A percentile compares a stretch with the other conserved stretches of the same genome.
Evolutionary conservation across 2,329 filamentous ascomycete genomes (phyloP).

Genomic region (Scortechinia acanthostroma): DNA sequence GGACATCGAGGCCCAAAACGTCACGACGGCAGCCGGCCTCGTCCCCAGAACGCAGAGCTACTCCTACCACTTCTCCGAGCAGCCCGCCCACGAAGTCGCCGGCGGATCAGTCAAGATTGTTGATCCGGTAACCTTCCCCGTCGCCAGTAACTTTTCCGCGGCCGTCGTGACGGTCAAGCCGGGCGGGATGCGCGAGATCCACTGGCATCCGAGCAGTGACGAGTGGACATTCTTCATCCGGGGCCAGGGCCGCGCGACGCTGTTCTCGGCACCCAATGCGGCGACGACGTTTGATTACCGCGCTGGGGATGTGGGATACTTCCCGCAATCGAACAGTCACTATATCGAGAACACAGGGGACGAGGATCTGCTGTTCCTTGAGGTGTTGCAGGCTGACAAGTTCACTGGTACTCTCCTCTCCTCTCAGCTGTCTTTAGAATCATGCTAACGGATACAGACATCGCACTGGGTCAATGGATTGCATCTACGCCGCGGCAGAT

Average conservation of each 20-base stretch:
- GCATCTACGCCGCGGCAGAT: not conserved
- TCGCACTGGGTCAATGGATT: not conserved
- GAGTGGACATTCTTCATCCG: conserved; percentile 55
- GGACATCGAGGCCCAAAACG: conserved; percentile 34
- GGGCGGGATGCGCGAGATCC: conserved; percentile 57
- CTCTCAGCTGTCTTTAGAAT: not conserved
- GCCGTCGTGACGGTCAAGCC: conserved; percentile 50
- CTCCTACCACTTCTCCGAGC: conserved; percentile 42
- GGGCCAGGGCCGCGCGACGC: conserved; percentile 45
- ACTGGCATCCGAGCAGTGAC: conserved; percentile 54
- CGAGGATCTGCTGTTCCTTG: conserved; percentile 49
- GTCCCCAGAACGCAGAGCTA: conserved; percentile 28
- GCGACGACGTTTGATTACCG: conserved; percentile 50
- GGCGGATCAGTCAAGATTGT: conserved; percentile 53
- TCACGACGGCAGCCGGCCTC: conserved; percentile 32
- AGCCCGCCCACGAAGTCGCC: conserved; percentile 37
- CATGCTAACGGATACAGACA: not conserved
- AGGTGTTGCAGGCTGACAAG: conserved; percentile 42
- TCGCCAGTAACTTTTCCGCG: conserved; percentile 43
- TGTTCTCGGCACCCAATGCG: conserved; percentile 39
- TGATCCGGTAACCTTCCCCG: conserved; percentile 47
- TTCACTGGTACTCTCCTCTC: conserved; percentile 36
- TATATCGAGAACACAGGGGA: conserved; percentile 55
- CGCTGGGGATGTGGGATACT: conserved; percentile 51
- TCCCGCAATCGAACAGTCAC: conserved; percentile 43